Evolutionary conservation across 148 eudicot genomes (phyloP).

Genomic region (Cornus kousa): DNA sequence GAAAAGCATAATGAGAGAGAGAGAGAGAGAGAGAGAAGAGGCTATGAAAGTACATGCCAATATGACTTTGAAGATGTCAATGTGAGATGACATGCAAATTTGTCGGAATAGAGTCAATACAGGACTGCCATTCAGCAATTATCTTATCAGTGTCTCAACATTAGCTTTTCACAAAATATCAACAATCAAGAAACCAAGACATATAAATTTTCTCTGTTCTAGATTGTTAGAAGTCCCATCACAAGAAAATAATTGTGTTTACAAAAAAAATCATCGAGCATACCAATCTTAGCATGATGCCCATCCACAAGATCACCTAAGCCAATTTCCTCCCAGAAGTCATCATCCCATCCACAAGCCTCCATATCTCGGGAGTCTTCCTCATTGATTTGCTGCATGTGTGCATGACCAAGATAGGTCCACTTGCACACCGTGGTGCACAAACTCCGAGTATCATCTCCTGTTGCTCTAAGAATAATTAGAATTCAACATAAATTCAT

Average conservation of each 20-base stretch:
- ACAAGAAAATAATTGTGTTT: not conserved
- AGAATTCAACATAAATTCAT: conserved; percentile 12
- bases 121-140: not conserved
- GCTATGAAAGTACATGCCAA: not conserved
- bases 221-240: not conserved
- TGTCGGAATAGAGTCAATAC: not conserved
- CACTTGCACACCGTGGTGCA: conserved; percentile 99
- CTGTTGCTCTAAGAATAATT: conserved; percentile 69
- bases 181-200: not conserved
- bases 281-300: conserved; percentile 98
- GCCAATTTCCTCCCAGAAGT: conserved; percentile 98
- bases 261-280: not conserved
- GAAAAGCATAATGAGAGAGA: not conserved
- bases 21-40: not conserved
- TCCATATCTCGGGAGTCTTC: conserved; percentile 81
- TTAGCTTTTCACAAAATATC: not conserved
- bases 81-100: not conserved
- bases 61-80: not conserved
- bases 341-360: conserved; percentile 99
- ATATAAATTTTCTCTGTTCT: not conserved
- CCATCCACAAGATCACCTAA: conserved; percentile 93
- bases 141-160: not conserved
- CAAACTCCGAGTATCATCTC: conserved; percentile 97
- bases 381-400: conserved; percentile 67
- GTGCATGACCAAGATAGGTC: conserved; percentile 99